Evolutionary conservation across 345 rosid species (phyloP).

Genomic region (Eucalyptus sp.): DNA sequence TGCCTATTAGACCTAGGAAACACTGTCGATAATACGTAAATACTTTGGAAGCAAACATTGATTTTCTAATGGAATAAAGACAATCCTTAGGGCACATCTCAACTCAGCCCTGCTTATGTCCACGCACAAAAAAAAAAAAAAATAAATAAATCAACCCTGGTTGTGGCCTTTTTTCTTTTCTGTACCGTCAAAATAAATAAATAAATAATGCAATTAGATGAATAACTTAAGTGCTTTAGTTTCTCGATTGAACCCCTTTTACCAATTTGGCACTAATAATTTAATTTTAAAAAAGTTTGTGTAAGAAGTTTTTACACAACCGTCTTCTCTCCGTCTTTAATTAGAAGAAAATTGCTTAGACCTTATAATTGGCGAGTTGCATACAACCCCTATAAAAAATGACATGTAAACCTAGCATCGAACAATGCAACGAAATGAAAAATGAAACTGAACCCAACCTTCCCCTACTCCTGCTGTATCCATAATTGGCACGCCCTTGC

Average conservation of each 20-base stretch:
- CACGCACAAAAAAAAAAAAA: too few species aligned
- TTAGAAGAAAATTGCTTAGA: not conserved
- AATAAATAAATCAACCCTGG: not conserved
- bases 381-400: not conserved
- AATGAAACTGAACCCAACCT: too few species aligned
- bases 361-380: not conserved
- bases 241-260: not conserved
- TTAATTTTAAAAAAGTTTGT: not conserved
- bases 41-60: not conserved
- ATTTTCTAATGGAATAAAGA: not conserved
- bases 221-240: not conserved
- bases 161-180: not conserved
- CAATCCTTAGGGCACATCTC: not conserved
- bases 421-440: not conserved
- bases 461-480: not conserved
- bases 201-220: not conserved
- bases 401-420: not conserved
- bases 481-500: not conserved
- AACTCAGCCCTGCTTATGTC: not conserved
- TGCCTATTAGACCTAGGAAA: not conserved
- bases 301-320: not conserved
- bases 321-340: not conserved
- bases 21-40: not conserved
- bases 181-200: not conserved
- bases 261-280: not conserved